phyloP scores from a whole-genome alignment of 139 green algal genomes.

The Eudorina sp. region DNA sequence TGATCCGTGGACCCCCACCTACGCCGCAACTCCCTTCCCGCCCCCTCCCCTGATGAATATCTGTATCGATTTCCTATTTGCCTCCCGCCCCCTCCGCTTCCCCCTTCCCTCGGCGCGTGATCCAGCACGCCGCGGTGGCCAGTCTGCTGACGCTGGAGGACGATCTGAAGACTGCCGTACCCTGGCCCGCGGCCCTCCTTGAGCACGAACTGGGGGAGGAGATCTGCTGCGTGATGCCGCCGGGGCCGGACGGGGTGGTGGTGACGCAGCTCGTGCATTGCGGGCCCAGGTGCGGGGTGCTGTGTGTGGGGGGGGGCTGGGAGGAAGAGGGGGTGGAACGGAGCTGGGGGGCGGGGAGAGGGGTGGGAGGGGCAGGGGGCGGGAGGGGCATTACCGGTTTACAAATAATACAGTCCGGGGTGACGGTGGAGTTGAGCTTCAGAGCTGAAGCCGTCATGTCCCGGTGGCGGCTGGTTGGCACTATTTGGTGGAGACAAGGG shows the following conservation, averaged over 20 bases:
- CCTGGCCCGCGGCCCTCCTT: constrained; percentile 25
- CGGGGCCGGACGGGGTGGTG: constrained; percentile 16
- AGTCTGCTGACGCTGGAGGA: constrained; percentile 35
- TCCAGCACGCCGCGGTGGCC: constrained; percentile 22
- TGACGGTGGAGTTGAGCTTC: no score
- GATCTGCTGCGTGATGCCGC: constrained; percentile 33
- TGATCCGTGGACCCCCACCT: no score
- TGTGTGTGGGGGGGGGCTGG: neutral
- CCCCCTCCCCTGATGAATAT: no score
- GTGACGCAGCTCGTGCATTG: constrained; percentile 35
- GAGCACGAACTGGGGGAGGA: constrained; percentile 41
- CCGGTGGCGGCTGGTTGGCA: no score
- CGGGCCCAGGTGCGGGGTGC: neutral
- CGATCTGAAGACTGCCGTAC: constrained; percentile 8
- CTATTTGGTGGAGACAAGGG: no score
- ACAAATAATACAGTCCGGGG: no score
- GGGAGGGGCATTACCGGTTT: no score
- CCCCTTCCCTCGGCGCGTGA: no score
- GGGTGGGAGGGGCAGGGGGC: neutral
- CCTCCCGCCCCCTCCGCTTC: neutral
- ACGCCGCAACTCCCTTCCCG: no score
- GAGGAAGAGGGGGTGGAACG: neutral
- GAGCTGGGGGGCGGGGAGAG: neutral
- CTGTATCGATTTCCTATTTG: no score
- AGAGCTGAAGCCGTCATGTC: no score